These are phyloP conservation scores for Tetracladium setigerum DNA, from an alignment of 495 filamentous ascomycete genomes.

Conservation along the genomic window DNA sequence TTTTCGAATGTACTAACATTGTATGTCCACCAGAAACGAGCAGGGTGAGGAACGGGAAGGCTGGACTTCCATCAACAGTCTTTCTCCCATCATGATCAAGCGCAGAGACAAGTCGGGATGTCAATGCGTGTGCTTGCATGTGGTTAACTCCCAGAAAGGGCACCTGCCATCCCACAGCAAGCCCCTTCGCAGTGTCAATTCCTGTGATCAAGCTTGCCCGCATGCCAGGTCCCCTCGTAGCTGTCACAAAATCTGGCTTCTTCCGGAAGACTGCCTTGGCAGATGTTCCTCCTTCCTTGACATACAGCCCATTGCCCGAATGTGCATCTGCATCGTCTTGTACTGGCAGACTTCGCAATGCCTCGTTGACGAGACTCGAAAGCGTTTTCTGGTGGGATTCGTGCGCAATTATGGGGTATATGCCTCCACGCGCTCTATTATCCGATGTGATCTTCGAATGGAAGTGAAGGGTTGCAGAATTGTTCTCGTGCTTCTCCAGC, in stretches of 20 bases:
- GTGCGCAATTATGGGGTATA: slow-evolving; percentile 69
- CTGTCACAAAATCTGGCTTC: slow-evolving; percentile 73
- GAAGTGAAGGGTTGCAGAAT: slow-evolving; percentile 56
- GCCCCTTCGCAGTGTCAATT: slow-evolving; percentile 78
- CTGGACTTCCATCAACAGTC: slow-evolving; percentile 14
- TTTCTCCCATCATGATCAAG: slow-evolving; percentile 25
- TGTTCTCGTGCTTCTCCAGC: slow-evolving; percentile 47
- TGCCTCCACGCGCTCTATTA: slow-evolving; percentile 59
- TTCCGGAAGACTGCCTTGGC: slow-evolving; percentile 23
- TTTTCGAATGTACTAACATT: slow-evolving; percentile 65
- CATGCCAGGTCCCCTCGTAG: slow-evolving; percentile 90
- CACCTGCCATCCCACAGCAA: slow-evolving; percentile 73
- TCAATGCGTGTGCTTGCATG: slow-evolving; percentile 94
- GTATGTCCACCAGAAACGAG: slow-evolving; percentile 94
- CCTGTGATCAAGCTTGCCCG: slow-evolving; percentile 63
- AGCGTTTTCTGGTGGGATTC: slow-evolving; percentile 65
- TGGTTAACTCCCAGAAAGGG: slow-evolving; percentile 85
- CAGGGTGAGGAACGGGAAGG: slow-evolving; percentile 80
- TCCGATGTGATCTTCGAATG: slow-evolving; percentile 78
- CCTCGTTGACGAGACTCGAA: slow-evolving; percentile 55
- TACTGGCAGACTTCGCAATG: slow-evolving; percentile 47
- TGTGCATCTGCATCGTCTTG: neutral
- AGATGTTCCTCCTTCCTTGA: slow-evolving; percentile 10
- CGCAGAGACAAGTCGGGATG: slow-evolving; percentile 69
- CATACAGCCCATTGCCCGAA: slow-evolving; percentile 5